Evolutionary conservation across 768 basidiomycete genomes (phyloP), one percentile per base, ranked within the genome.

Genomic region (Lactifluus echinatus): DNA sequence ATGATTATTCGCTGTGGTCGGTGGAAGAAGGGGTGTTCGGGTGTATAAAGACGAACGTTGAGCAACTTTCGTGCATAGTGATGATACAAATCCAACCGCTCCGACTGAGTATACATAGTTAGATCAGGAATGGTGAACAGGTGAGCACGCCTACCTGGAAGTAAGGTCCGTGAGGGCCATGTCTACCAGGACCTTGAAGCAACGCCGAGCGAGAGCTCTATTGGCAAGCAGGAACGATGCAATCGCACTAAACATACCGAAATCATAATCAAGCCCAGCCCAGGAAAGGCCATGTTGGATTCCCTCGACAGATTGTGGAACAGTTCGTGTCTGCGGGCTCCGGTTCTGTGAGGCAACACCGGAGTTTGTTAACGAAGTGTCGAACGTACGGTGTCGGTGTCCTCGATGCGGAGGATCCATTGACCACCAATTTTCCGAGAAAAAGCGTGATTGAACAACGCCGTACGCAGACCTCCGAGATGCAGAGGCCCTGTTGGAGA

Each of bases 401-500:
- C 96, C 70, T 98, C 95, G 39, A 98, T 84, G 50, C 96, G 76
- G 64, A 98, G 72, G 36, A 97, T 80, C 91, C 92, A 96, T 65
- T 86, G 86, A 2, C 95, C 96, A 2, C 81, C 83, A 14, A 81
- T 74, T 68, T 89, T 91, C 64, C 78, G 79, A 8, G 95, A 89
- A 55, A 86, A 84, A 0, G 97, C 71, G 66, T 96, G 81, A 66
- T 98, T 98, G 71, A 93, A 95, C 2, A 99, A 74, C 0, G 94
- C 96, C 53, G 94, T 98, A 17, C 96, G 75, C 14, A 99, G 80
- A 0, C 96, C 96, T 0, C 96, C 96, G 2, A 99, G 82, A 70
- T 99, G 96, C 4, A 98, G 75, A 31, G 86, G 79, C 1, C 96
- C 96, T 0, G 96, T 99, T 1, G 96, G 96, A 1, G 96, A 98